A percentile compares a stretch with the other conserved stretches of the same genome.
phyloP scores from a whole-genome alignment of 768 basidiomycete genomes.

The Rhodotorula sphaerocarpa region DNA sequence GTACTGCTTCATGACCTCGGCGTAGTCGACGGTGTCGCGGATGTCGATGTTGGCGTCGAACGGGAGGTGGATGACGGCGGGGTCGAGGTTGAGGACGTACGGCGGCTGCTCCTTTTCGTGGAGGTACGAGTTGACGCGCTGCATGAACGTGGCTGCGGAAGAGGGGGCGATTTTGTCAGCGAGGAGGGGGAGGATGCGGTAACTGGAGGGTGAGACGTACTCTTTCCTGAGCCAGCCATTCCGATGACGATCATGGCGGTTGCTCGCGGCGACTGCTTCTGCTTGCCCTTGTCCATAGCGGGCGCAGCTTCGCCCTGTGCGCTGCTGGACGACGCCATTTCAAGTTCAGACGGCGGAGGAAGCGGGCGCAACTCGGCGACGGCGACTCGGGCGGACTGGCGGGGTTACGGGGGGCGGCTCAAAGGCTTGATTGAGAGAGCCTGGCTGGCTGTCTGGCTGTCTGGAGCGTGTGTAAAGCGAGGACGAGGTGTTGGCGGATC shows the following conservation, averaged over 20 bases:
- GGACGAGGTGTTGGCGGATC: too few species aligned
- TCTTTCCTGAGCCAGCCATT: slow-evolving; percentile 33
- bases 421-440: background rate
- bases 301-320: background rate
- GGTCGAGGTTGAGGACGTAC: slow-evolving; percentile 95
- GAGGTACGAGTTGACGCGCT: slow-evolving; percentile 84
- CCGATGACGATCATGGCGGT: slow-evolving; percentile 34
- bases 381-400: too few species aligned
- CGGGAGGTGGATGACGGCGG: slow-evolving; percentile 80
- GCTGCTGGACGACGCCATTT: background rate
- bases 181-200: background rate
- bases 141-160: slow-evolving; percentile 79
- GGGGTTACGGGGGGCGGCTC: background rate
- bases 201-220: background rate
- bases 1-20: slow-evolving; percentile 99
- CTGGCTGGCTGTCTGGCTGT: too few species aligned
- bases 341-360: background rate
- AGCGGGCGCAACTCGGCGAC: background rate
- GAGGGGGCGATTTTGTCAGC: background rate
- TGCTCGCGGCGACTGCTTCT: slow-evolving; percentile 11
- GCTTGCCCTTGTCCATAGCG: slow-evolving; percentile 21
- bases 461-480: too few species aligned
- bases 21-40: slow-evolving; percentile 91
- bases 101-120: slow-evolving; percentile 56
- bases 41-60: slow-evolving; percentile 98